phyloP scores from a whole-genome alignment of 2,329 filamentous ascomycete species.

The Exophiala lecanii-corni region DNA sequence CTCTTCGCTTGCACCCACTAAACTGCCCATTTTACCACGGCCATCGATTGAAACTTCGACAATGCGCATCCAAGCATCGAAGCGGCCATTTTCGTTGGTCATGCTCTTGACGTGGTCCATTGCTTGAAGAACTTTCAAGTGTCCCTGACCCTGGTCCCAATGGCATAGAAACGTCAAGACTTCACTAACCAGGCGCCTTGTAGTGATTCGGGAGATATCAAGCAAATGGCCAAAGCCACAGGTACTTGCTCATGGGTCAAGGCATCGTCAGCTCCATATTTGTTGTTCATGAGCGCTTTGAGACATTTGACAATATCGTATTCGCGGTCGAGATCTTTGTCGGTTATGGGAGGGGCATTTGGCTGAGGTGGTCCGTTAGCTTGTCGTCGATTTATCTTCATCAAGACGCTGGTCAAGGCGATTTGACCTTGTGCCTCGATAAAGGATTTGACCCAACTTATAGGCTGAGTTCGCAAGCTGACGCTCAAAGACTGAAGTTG shows the following conservation, averaged over 20 bases:
- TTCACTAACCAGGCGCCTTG: slow-evolving; percentile 90
- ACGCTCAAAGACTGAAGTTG: slow-evolving; percentile 90
- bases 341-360: slow-evolving; percentile 52
- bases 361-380: slow-evolving; percentile 66
- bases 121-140: slow-evolving; percentile 87
- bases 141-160: slow-evolving; percentile 83
- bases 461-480: slow-evolving; percentile 90
- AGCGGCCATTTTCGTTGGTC: slow-evolving; percentile 87
- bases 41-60: slow-evolving; percentile 97
- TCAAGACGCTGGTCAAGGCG: slow-evolving; percentile 85
- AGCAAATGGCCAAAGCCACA: slow-evolving; percentile 76
- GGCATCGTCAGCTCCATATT: slow-evolving; percentile 95
- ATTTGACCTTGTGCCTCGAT: slow-evolving; percentile 97
- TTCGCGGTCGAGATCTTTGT: slow-evolving; percentile 82
- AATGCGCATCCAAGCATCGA: slow-evolving; percentile 97
- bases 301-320: slow-evolving; percentile 98
- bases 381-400: slow-evolving; percentile 88
- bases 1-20: slow-evolving; percentile 95
- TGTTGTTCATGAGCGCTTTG: slow-evolving; percentile 98
- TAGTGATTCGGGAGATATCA: slow-evolving; percentile 88
- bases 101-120: slow-evolving; percentile 86
- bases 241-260: slow-evolving; percentile 85
- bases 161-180: slow-evolving; percentile 94
- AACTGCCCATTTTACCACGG: slow-evolving; percentile 95
- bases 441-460: slow-evolving; percentile 94